Evolutionary conservation across 2,329 filamentous ascomycete species (phyloP), one percentile per base, ranked within the genome.

Genomic region (Arthroderma uncinatum): DNA sequence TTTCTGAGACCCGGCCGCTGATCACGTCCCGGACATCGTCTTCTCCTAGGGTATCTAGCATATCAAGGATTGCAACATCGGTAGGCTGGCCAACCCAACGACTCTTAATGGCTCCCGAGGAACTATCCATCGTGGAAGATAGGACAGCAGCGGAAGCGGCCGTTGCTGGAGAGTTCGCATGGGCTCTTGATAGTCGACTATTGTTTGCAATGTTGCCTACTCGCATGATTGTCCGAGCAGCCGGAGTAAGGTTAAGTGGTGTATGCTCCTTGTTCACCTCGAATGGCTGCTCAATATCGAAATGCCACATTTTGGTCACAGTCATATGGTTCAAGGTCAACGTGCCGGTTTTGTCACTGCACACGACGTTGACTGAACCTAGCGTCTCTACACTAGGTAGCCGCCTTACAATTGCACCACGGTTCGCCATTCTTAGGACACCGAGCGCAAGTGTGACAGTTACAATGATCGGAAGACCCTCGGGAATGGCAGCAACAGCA

Each of bases 341-440:
- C 1, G 93, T 98, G 33, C 92, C 89, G 44, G 93, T 98, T 75
- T 98, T 98, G 77, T 98, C 93, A 64, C 90, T 96, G 75, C 94
- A 98, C 5, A 98, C 89, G n/a, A 98, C 91, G 66, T 97, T 98
- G 59, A 98, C 93, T n/a, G 91, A 96, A 7, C 94, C 94, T 4
- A 98, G 76, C 0, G 93, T 98, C 71, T 98, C 93, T 7, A 98
- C 94, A 71, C 93, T 97, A 21, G 94, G 94, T 73, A 98, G 86
- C 67, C 88, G 86, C 63, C 93, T 86, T 59, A 98, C 92, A 69
- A 98, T 98, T 7, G 93, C 93, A 69, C 95, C 89, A 65, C 92
- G 84, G 67, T 85, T 89, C 60, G 93, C 94, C 93, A 98, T 98
- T 58, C 93, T 85, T 66, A 98, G 82, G 7, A 98, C 94, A 12